Evolutionary conservation across 305 asterid species (phyloP).

Genomic region (Fraxinus angustifolia): DNA sequence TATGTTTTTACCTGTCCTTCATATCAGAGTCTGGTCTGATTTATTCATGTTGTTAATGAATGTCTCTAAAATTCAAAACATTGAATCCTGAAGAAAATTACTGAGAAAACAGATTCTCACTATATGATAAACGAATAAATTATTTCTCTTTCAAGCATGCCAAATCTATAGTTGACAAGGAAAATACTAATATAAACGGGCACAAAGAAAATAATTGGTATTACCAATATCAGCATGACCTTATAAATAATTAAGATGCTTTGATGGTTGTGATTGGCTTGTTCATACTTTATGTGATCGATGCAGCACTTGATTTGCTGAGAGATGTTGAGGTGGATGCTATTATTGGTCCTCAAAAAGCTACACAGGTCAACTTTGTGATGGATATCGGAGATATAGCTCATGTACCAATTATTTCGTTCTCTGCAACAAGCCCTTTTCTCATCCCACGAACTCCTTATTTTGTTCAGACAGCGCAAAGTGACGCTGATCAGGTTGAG

Average conservation of each 20-base stretch:
- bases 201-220: background rate
- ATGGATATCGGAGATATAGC: conserved; percentile 39
- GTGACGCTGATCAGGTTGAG: conserved; percentile 33
- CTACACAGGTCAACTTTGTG: conserved; percentile 33
- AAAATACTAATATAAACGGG: background rate
- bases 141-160: background rate
- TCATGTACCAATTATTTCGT: conserved; percentile 36
- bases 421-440: conserved; percentile 47
- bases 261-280: background rate
- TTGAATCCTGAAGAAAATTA: background rate
- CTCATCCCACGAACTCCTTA: conserved; percentile 28
- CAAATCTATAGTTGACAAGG: background rate
- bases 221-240: background rate
- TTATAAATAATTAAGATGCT: background rate
- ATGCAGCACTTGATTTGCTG: conserved; percentile 33
- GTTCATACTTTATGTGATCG: background rate
- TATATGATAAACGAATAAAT: background rate
- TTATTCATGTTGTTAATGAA: background rate
- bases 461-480: conserved; percentile 38
- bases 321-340: conserved; percentile 35
- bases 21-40: background rate
- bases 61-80: background rate
- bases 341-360: conserved; percentile 40
- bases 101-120: background rate
- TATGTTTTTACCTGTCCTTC: background rate